Percentiles rank a stretch among this genome's conserved stretches.
phyloP scores from a whole-genome alignment of 768 basidiomycete species.

The Kwoniella sp. region DNA sequence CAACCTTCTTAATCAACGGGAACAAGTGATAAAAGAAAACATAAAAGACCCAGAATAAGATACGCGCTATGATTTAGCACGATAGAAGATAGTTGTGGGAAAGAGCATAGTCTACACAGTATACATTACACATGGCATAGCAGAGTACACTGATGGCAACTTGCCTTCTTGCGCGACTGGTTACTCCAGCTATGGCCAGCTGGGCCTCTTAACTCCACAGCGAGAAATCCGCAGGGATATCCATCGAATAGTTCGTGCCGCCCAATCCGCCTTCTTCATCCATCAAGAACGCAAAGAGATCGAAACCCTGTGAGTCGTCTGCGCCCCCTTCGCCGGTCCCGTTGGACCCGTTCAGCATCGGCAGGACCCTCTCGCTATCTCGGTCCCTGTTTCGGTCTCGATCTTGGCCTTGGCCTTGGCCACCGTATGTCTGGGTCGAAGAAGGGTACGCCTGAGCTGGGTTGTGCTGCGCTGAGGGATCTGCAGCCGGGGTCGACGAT shows the following conservation, averaged over 20 bases:
- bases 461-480: too few species aligned
- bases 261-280: constrained; percentile 49
- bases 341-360: constrained; percentile 17
- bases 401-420: constrained; percentile 1
- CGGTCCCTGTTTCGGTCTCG: not conserved
- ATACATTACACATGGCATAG: too few species aligned
- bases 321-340: constrained; percentile 5
- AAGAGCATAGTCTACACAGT: too few species aligned
- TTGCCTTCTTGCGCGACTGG: too few species aligned
- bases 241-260: constrained; percentile 32
- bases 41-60: too few species aligned
- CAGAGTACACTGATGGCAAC: too few species aligned
- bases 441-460: not conserved
- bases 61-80: too few species aligned
- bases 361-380: constrained; percentile 2
- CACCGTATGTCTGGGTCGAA: not conserved
- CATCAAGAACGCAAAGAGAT: constrained; percentile 49
- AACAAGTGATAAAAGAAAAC: too few species aligned
- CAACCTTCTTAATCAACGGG: too few species aligned
- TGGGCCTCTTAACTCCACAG: constrained; percentile 20
- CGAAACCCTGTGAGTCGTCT: constrained; percentile 30
- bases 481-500: not conserved
- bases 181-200: too few species aligned
- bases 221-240: constrained; percentile 28
- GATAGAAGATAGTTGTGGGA: too few species aligned